Evolutionary conservation across 2,329 filamentous ascomycete species (phyloP).

Genomic region (Alternaria infectoria): DNA sequence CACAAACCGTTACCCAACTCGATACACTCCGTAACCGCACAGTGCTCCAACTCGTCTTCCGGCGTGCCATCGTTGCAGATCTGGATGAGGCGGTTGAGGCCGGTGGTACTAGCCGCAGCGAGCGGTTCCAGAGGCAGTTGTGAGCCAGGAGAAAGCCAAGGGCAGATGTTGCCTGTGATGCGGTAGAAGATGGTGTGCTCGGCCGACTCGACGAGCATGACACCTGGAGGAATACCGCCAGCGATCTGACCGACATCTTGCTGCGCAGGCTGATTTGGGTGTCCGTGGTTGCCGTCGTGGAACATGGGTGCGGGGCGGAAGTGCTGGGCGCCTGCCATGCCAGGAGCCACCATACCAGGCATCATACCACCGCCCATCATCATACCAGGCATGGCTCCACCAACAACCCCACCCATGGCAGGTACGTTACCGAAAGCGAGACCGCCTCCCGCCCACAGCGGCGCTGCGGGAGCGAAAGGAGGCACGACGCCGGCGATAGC

Average conservation of each 20-base stretch:
- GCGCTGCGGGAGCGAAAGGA: constrained; percentile 32
- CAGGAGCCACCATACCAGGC: constrained; percentile 6
- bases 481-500: constrained; percentile 26
- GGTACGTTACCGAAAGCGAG: constrained; percentile 34
- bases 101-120: constrained; percentile 28
- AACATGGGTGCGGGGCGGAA: constrained; percentile 29
- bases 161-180: constrained; percentile 37
- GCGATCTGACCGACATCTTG: constrained; percentile 31
- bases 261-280: constrained; percentile 28
- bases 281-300: constrained; percentile 29
- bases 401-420: constrained; percentile 11
- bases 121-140: constrained; percentile 35
- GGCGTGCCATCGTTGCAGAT: constrained; percentile 30
- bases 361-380: constrained; percentile 15
- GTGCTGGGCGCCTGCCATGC: constrained; percentile 20
- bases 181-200: constrained; percentile 36
- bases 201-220: constrained; percentile 31
- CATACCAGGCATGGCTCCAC: constrained; percentile 12
- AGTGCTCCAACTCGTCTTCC: constrained; percentile 32
- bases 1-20: constrained; percentile 43
- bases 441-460: constrained; percentile 30
- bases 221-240: constrained; percentile 35
- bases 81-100: constrained; percentile 40
- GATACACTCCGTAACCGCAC: constrained; percentile 42
- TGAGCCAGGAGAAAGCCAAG: constrained; percentile 37